Percentiles rank a stretch among this genome's conserved stretches.
Conservation (phyloP, 1,139 yeast genomes). For the Pichia sp. region DNA sequence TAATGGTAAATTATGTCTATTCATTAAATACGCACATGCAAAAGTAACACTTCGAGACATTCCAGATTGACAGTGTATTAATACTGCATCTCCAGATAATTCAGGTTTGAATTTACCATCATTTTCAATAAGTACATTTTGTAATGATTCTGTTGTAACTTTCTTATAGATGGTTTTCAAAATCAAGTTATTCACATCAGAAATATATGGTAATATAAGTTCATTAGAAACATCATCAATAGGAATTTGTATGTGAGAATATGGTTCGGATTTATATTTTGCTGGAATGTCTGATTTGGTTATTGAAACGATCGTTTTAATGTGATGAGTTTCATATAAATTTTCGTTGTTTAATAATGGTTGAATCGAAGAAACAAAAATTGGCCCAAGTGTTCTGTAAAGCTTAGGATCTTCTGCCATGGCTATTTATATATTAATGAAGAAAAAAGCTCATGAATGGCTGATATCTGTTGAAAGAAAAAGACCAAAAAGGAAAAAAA, state of each 20-base stretch:
- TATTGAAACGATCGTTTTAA: slow-evolving; percentile 66
- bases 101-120: slow-evolving; percentile 28
- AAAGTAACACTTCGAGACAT: slow-evolving; percentile 74
- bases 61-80: slow-evolving; percentile 83
- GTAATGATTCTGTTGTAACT: slow-evolving; percentile 14
- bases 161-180: slow-evolving; percentile 52
- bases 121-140: neutral
- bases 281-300: slow-evolving; percentile 59
- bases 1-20: slow-evolving; percentile 51
- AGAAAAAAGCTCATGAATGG: neutral
- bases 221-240: slow-evolving; percentile 62
- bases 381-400: slow-evolving; percentile 55
- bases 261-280: slow-evolving; percentile 36
- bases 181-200: slow-evolving; percentile 59
- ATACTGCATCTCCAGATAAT: slow-evolving; percentile 42
- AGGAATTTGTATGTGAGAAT: slow-evolving; percentile 56
- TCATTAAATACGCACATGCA: slow-evolving; percentile 74
- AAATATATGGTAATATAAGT: slow-evolving; percentile 58
- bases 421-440: neutral
- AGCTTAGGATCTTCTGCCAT: slow-evolving; percentile 17
- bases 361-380: slow-evolving; percentile 54
- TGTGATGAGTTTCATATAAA: slow-evolving; percentile 39
- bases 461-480: too few relatives aligned
- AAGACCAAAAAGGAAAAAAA: neutral
- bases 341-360: slow-evolving; percentile 45